Base-by-base conservation (phyloP, 805 yeast genomes). In the Saccharomyces cerevisiae region DNA sequence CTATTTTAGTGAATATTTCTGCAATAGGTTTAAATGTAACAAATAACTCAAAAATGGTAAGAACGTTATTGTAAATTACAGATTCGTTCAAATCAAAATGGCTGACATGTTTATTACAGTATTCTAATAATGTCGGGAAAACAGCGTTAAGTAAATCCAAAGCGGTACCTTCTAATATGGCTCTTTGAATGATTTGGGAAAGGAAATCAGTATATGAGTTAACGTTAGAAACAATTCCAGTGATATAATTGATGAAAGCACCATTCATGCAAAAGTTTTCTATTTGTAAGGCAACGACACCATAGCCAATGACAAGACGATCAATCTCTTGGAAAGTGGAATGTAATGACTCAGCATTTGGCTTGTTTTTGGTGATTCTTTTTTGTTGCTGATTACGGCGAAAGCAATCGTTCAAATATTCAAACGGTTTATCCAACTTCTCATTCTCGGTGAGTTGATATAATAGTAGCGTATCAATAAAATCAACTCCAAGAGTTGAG, bases 131-230 rank as follows among this genome's bases (percentile, higher is more conserved):
- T 24, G 58, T 57, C 22, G 68, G 65, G 48, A 79, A 66, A 24
- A 87, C 69, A 4, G 79, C 73, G 55, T 79, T 78, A 55, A 85
- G 68, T 31, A 88, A 73, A 21, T 85, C 94, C 6, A 79, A 58
- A 6, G 84, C 66, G 0, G 83, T 73, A 1, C 83, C 95, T 62
- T 87, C 89, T 53, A 83, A 87, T 26, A 78, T 74, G 9, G 91
- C 79, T 53, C 83, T 75, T 32, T 74, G 70, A 14, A 87, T 66
- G 30, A 87, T 74, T 47, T 81, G 85, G 2, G 76, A 68, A 52
- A 89, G 66, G 56, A 83, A 84, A 54, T 77, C 83, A 51, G 67
- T 55, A 50, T 67, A 72, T 13, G 55, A 50, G 49, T 65, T 67
- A 43, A 65, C 65, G 31, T 66, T 62, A 13, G 55, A 48, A 9